Conservation (phyloP, 106 monocot species). For the Platanthera zijinensis region DNA sequence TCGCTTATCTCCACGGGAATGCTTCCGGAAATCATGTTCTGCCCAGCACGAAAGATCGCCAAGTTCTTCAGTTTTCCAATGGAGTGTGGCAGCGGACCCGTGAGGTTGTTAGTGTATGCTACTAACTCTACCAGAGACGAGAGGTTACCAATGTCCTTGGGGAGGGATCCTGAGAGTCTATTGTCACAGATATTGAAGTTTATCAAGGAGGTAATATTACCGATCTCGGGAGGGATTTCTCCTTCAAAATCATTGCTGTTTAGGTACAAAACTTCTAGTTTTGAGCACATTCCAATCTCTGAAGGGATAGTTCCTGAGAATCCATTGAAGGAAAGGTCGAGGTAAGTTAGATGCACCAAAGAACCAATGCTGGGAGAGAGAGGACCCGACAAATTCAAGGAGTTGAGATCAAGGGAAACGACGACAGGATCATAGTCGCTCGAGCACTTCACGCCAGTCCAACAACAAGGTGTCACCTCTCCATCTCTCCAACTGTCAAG, state of each 20-base stretch:
- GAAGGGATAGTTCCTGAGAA: slow-evolving; percentile 64
- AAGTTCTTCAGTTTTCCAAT: slow-evolving; percentile 76
- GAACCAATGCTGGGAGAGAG: slow-evolving; percentile 48
- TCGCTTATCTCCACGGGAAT: slow-evolving; percentile 68
- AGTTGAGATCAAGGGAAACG: slow-evolving; percentile 44
- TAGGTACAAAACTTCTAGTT: slow-evolving; percentile 40
- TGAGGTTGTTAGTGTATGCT: slow-evolving; percentile 67
- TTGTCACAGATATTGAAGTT: slow-evolving; percentile 68
- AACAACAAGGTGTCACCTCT: slow-evolving; percentile 59
- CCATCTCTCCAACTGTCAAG: slow-evolving; percentile 53
- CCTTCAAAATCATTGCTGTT: slow-evolving; percentile 73
- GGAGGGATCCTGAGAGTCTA: slow-evolving; percentile 55
- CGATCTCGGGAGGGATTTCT: slow-evolving; percentile 54
- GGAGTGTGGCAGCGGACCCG: slow-evolving; percentile 54
- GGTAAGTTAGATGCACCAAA: slow-evolving; percentile 39
- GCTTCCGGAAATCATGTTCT: slow-evolving; percentile 63
- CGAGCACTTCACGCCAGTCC: slow-evolving; percentile 73
- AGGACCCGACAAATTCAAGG: slow-evolving; percentile 69
- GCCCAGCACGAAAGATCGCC: slow-evolving; percentile 49
- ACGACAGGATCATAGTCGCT: slow-evolving; percentile 25
- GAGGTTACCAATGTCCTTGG: slow-evolving; percentile 66
- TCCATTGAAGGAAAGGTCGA: slow-evolving; percentile 68
- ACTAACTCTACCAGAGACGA: slow-evolving; percentile 52
- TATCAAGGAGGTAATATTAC: slow-evolving; percentile 38
- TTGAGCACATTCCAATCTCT: slow-evolving; percentile 62